A percentile compares a stretch with the other conserved stretches of the same genome.
Conservation (phyloP, 1,139 yeast genomes). For the Blastobotrys indianensis region DNA sequence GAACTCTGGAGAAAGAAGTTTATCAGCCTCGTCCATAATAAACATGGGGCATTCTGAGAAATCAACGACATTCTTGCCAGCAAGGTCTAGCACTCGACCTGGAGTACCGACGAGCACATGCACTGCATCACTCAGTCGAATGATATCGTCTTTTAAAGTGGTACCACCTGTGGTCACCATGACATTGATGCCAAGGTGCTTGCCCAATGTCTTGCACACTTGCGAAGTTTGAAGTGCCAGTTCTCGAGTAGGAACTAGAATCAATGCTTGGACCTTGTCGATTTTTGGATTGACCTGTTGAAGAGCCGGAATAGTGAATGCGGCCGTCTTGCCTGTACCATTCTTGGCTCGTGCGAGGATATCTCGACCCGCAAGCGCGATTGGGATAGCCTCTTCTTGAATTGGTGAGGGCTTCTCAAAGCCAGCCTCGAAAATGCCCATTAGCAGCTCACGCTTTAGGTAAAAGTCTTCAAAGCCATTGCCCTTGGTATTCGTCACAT, state of each 20-base stretch:
- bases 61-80: constrained; percentile 82
- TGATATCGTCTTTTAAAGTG: constrained; percentile 83
- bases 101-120: constrained; percentile 92
- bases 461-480: constrained; percentile 87
- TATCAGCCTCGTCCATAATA: constrained; percentile 99
- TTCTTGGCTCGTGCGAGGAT: constrained; percentile 96
- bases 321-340: constrained; percentile 98
- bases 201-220: constrained; percentile 94
- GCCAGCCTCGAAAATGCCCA: constrained; percentile 99
- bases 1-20: constrained; percentile 89
- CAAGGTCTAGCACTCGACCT: constrained; percentile 93
- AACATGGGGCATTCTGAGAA: constrained; percentile 82
- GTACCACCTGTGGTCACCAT: constrained; percentile 99
- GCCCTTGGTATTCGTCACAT: constrained; percentile 88
- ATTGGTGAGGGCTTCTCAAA: constrained; percentile 97
- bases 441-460: constrained; percentile 83
- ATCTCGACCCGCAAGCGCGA: constrained; percentile 93
- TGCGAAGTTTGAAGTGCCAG: constrained; percentile 96
- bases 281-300: constrained; percentile 80
- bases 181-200: constrained; percentile 84
- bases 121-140: constrained; percentile 87
- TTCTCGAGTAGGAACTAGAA: constrained; percentile 91
- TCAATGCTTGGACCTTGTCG: constrained; percentile 80
- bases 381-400: constrained; percentile 96
- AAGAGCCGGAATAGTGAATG: constrained; percentile 83